phyloP scores from a whole-genome alignment of 1,284 basidiomycete species.

The Apiotrichum laibachii region DNA sequence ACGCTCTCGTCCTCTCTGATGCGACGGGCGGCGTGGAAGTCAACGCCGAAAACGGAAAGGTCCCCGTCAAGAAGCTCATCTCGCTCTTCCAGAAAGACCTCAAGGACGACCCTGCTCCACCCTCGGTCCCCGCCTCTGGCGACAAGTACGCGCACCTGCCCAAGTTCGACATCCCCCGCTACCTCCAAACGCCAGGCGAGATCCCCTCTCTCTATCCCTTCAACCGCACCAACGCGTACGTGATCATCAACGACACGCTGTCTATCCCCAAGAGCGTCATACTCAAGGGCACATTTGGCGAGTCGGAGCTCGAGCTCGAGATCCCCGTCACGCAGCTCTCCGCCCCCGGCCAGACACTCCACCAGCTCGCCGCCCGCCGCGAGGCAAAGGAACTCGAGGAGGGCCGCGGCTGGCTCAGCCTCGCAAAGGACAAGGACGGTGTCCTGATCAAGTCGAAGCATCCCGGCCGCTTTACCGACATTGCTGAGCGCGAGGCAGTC shows the following conservation, averaged over 20 bases:
- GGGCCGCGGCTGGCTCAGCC: conserved; percentile 15
- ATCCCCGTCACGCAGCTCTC: conserved; percentile 49
- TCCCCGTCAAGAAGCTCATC: conserved; percentile 36
- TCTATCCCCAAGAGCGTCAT: conserved; percentile 5
- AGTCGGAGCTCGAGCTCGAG: conserved; percentile 42
- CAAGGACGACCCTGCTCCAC: conserved; percentile 1
- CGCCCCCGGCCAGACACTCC: conserved; percentile 41
- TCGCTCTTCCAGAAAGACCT: conserved; percentile 23
- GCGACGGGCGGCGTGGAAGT: too few relatives aligned
- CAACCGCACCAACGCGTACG: conserved; percentile 49
- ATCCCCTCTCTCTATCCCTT: conserved; percentile 19
- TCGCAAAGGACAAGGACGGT: background rate
- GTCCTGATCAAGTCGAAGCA: conserved; percentile 2
- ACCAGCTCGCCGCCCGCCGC: conserved; percentile 58
- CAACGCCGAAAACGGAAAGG: background rate
- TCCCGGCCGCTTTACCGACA: conserved; percentile 5
- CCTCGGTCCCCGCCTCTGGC: background rate
- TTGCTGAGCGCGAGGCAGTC: conserved; percentile 38
- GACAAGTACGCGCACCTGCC: conserved; percentile 6
- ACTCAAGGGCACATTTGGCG: conserved; percentile 51
- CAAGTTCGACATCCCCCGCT: conserved; percentile 55
- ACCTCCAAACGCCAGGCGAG: conserved; percentile 38
- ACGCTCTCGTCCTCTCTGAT: background rate
- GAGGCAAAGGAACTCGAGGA: conserved; percentile 54
- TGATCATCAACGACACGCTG: conserved; percentile 52